Conservation (phyloP, 495 filamentous ascomycete genomes). For the Clohesyomyces aquaticus region DNA sequence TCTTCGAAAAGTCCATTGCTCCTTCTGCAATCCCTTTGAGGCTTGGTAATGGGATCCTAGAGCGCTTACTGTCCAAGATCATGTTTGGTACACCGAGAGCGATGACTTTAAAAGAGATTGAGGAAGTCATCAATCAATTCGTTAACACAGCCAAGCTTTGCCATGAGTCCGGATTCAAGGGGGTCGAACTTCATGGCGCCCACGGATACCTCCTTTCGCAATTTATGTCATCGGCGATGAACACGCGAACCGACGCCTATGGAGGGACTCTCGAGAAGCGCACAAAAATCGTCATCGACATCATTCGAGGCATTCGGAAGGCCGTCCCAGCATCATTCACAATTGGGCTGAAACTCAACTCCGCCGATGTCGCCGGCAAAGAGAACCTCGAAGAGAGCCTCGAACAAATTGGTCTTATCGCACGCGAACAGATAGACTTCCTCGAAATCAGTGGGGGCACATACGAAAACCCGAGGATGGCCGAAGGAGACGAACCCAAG, state of each 20-base stretch:
- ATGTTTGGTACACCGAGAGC: constrained; percentile 53
- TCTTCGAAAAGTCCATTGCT: constrained; percentile 54
- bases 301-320: constrained; percentile 50
- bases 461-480: constrained; percentile 56
- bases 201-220: constrained; percentile 62
- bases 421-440: constrained; percentile 62
- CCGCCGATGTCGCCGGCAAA: constrained; percentile 56
- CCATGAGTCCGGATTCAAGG: constrained; percentile 58
- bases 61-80: constrained; percentile 45
- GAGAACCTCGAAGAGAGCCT: constrained; percentile 55
- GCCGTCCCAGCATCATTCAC: constrained; percentile 55
- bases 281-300: constrained; percentile 54
- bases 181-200: constrained; percentile 61
- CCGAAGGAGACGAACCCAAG: constrained; percentile 35
- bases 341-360: constrained; percentile 67
- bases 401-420: constrained; percentile 57
- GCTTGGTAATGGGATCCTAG: constrained; percentile 48
- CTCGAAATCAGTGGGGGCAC: constrained; percentile 64
- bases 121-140: constrained; percentile 52
- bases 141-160: constrained; percentile 54
- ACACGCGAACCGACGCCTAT: constrained; percentile 55
- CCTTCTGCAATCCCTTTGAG: constrained; percentile 53
- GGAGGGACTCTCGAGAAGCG: constrained; percentile 54
- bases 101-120: constrained; percentile 58
- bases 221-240: constrained; percentile 40